A percentile compares a stretch with the other conserved stretches of the same genome.
These are phyloP conservation scores for Orbilia javanica DNA, from an alignment of 2,329 filamentous ascomycete genomes.

Conservation along the genomic window DNA sequence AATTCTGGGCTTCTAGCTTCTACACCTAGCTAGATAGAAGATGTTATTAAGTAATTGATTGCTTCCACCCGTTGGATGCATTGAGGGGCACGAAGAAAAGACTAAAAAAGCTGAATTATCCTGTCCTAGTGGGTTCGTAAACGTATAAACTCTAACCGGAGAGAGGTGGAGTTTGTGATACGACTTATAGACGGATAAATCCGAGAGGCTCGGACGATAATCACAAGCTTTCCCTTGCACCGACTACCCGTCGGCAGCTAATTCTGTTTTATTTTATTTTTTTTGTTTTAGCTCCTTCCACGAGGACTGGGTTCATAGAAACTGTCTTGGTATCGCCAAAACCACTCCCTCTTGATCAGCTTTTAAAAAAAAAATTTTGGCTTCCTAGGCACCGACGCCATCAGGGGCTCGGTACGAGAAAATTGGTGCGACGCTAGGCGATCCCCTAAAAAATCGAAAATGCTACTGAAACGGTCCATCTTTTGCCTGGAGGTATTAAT, in stretches of 20 bases:
- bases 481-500: no score
- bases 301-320: background rate
- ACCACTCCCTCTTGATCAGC: no score
- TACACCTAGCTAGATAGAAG: background rate
- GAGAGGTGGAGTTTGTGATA: background rate
- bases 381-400: no score
- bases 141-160: no score
- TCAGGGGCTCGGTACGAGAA: no score
- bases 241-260: background rate
- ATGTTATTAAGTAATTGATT: slow-evolving; percentile 21
- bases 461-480: no score
- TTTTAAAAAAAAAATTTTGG: no score
- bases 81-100: background rate
- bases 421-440: no score
- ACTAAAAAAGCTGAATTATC: background rate
- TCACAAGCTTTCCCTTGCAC: background rate
- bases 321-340: background rate
- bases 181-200: background rate
- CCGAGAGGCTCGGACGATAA: background rate
- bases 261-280: background rate
- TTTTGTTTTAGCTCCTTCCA: background rate
- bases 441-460: no score
- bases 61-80: background rate
- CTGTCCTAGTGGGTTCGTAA: no score
- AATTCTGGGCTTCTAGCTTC: background rate